Conservation (phyloP, 2,329 filamentous ascomycete species). For the Akanthomyces muscarius region DNA sequence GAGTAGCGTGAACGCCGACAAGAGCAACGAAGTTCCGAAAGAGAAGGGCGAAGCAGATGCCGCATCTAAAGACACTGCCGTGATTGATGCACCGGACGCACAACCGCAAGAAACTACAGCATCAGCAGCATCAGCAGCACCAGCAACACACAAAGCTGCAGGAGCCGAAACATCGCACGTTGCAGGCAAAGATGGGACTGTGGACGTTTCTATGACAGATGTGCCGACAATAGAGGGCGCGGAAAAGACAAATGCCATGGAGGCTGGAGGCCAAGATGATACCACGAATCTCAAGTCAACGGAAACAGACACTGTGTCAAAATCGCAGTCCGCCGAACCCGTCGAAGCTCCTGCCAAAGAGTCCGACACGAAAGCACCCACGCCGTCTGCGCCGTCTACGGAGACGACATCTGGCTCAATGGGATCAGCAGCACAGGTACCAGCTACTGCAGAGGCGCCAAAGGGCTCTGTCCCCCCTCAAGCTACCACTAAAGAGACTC, state of each 20-base stretch:
- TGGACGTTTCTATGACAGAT: constrained; percentile 6
- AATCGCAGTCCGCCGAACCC: background rate
- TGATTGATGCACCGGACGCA: background rate
- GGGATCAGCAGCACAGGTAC: background rate
- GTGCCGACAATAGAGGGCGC: background rate
- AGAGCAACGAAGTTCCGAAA: constrained; percentile 5
- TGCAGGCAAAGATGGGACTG: background rate
- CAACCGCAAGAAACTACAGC: background rate
- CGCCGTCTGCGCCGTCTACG: background rate
- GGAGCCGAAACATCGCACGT: background rate
- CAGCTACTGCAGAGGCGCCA: background rate
- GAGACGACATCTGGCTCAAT: background rate
- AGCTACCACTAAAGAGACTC: background rate
- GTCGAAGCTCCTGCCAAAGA: background rate
- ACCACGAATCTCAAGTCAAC: background rate
- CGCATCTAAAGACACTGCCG: background rate
- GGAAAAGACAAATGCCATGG: background rate
- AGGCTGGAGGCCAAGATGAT: background rate
- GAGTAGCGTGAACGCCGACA: background rate
- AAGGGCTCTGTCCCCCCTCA: background rate
- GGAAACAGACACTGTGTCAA: background rate
- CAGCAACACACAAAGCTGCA: background rate
- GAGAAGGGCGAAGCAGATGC: background rate
- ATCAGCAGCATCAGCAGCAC: background rate
- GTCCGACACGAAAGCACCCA: background rate